phyloP scores from a whole-genome alignment of 371 early-diverging fungal species.

The Conidiobolus incongruus region DNA sequence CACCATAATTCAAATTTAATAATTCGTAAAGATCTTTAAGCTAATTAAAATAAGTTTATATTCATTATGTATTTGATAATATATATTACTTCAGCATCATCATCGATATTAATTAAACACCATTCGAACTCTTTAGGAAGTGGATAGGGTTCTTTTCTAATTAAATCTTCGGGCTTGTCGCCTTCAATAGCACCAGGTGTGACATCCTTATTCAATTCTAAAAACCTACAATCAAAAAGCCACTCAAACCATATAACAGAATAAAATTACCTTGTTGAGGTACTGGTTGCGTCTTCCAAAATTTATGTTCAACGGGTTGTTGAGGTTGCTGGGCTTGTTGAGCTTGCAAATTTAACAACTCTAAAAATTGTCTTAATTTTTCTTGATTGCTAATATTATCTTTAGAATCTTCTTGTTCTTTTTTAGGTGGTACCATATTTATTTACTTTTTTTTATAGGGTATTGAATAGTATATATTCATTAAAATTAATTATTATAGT shows the following conservation, averaged over 20 bases:
- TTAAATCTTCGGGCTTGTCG: conserved; percentile 41
- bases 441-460: too few relatives aligned
- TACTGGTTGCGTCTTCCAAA: conserved; percentile 95
- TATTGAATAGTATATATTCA: too few relatives aligned
- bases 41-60: conserved; percentile 13
- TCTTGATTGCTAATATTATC: too few relatives aligned
- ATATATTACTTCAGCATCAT: conserved; percentile 53
- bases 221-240: too few relatives aligned
- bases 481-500: too few relatives aligned
- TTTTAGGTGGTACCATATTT: too few relatives aligned
- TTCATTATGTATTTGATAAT: too few relatives aligned
- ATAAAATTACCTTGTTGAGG: conserved; percentile 30
- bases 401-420: too few relatives aligned
- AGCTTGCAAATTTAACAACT: too few relatives aligned
- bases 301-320: conserved; percentile 76
- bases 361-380: too few relatives aligned
- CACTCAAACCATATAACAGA: too few relatives aligned
- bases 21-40: conserved; percentile 70
- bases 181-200: conserved; percentile 52
- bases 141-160: conserved; percentile 56
- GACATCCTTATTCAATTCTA: neutral
- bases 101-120: conserved; percentile 55
- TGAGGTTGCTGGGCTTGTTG: too few relatives aligned
- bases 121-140: conserved; percentile 80
- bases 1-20: conserved; percentile 80